Conservation (phyloP, 345 rosid genomes). For the Eucalyptus pumila region DNA sequence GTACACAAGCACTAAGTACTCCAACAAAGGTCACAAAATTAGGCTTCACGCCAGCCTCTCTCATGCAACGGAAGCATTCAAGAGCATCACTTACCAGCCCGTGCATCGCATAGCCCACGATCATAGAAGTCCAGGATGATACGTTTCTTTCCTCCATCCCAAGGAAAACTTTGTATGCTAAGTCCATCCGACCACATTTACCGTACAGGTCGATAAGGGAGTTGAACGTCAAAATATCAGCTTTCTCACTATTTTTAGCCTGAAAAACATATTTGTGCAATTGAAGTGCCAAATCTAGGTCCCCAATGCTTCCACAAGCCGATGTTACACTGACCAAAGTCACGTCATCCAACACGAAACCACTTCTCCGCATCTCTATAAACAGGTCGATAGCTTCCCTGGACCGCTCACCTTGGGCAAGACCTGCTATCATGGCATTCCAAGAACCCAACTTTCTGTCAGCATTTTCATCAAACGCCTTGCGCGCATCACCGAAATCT, state of each 20-base stretch:
- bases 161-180: conserved; percentile 40
- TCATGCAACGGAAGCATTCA: conserved; percentile 42
- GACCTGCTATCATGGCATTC: too few species aligned
- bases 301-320: conserved; percentile 69
- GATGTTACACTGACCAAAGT: conserved; percentile 70
- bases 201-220: conserved; percentile 72
- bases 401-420: conserved; percentile 18
- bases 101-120: conserved; percentile 51
- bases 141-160: conserved; percentile 44
- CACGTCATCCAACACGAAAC: conserved; percentile 66
- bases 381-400: conserved; percentile 52
- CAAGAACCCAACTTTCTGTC: too few species aligned
- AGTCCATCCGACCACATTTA: conserved; percentile 80
- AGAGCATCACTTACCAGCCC: conserved; percentile 55
- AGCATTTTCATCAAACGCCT: too few species aligned
- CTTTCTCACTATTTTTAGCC: conserved; percentile 23
- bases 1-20: conserved; percentile 73
- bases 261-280: conserved; percentile 62
- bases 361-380: conserved; percentile 34
- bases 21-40: conserved; percentile 72
- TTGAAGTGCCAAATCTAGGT: conserved; percentile 53
- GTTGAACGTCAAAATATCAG: conserved; percentile 56
- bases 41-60: conserved; percentile 37
- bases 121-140: conserved; percentile 84
- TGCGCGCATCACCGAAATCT: too few species aligned